A percentile compares a stretch with the other conserved stretches of the same genome.
These are phyloP conservation scores for Ophiostoma pallidulum DNA, from an alignment of 2,329 filamentous ascomycete species.

Conservation along the genomic window DNA sequence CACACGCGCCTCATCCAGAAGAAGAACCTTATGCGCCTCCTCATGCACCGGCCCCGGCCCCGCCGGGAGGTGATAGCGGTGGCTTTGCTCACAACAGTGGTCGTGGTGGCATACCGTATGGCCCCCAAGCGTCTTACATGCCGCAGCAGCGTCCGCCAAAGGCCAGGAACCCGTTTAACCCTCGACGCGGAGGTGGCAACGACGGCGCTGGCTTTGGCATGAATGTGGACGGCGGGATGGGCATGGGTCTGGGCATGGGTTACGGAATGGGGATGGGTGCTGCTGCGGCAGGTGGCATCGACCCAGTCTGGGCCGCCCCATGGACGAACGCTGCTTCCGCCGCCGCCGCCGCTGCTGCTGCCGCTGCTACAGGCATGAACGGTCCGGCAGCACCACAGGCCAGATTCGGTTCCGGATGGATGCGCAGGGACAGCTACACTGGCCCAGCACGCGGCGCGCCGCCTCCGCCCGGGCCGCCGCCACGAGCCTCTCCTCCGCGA, in stretches of 20 bases:
- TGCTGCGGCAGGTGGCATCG: background rate
- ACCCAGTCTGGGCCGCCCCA: background rate
- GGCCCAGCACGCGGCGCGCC: background rate
- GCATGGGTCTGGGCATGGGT: background rate
- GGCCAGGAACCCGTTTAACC: background rate
- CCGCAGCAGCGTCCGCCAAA: background rate
- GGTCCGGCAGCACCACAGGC: background rate
- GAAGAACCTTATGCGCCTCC: background rate
- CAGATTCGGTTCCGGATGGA: background rate
- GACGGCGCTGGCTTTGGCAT: background rate
- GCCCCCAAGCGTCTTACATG: background rate
- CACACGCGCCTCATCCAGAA: background rate
- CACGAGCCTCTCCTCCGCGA: background rate
- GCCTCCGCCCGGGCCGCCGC: background rate
- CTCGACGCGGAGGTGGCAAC: background rate
- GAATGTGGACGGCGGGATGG: background rate
- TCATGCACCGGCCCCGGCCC: background rate
- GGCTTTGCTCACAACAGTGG: background rate
- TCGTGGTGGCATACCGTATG: background rate
- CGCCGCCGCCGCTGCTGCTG: background rate
- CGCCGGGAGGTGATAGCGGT: background rate
- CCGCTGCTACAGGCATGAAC: background rate
- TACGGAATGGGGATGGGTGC: background rate
- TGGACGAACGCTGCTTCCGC: background rate
- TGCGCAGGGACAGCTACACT: background rate